Conservation (phyloP, 1,284 basidiomycete species). For the Polyporus tsugae region DNA sequence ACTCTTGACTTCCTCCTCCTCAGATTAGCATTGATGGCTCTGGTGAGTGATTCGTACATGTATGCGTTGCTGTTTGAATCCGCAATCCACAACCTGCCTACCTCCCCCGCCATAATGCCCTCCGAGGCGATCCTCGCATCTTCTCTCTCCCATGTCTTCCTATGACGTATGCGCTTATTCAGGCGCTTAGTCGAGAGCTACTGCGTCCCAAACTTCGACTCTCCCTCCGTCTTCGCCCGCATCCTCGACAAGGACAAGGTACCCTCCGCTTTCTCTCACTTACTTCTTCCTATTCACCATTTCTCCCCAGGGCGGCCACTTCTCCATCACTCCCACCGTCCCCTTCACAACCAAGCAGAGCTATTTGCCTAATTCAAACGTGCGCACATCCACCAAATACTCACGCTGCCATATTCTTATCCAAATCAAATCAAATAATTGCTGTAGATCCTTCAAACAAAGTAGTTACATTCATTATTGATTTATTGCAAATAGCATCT, state of each 20-base stretch:
- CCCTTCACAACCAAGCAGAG: slow-evolving; percentile 83
- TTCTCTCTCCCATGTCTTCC: not conserved
- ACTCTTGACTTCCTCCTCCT: slow-evolving; percentile 13
- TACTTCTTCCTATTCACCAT: not conserved
- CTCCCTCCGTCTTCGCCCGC: slow-evolving; percentile 88
- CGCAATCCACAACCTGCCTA: not conserved
- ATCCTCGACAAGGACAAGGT: slow-evolving; percentile 86
- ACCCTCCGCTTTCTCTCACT: not conserved
- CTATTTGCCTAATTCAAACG: slow-evolving; percentile 89
- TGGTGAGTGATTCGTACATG: slow-evolving; percentile 52
- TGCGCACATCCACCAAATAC: slow-evolving; percentile 43
- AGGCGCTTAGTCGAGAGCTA: slow-evolving; percentile 79
- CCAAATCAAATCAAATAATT: not conserved
- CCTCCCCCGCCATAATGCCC: not conserved
- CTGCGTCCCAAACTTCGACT: slow-evolving; percentile 93
- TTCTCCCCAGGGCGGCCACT: slow-evolving; percentile 81
- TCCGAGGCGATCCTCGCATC: not conserved
- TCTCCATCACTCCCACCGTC: slow-evolving; percentile 79
- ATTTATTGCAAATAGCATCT: no score
- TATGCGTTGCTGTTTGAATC: not conserved
- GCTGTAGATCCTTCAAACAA: slow-evolving; percentile 78
- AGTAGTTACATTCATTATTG: slow-evolving; percentile 46
- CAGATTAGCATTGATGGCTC: slow-evolving; percentile 82
- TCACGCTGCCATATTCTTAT: not conserved
- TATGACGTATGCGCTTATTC: slow-evolving; percentile 14